Evolutionary conservation across 2,329 filamentous ascomycete species (phyloP).

Genomic region (Tolypocladium paradoxum): DNA sequence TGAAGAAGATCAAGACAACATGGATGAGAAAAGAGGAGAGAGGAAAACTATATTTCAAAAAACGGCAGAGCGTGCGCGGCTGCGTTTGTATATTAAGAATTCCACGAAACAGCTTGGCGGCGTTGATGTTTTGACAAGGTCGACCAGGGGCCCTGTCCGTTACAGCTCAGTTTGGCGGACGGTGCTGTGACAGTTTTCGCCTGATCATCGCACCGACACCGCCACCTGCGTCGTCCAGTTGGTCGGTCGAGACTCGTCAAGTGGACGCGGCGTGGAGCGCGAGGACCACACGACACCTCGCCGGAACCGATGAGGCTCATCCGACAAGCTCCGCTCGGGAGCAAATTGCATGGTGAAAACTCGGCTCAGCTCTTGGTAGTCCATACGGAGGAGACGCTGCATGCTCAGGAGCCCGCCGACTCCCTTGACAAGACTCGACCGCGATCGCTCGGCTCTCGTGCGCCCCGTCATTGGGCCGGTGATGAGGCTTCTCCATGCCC

Average conservation of each 20-base stretch:
- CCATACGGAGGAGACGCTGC: background rate
- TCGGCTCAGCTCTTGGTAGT: background rate
- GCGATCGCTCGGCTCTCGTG: background rate
- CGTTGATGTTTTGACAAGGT: constrained; percentile 8
- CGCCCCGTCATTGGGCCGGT: background rate
- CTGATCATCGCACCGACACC: constrained; percentile 6
- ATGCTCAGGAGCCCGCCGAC: background rate
- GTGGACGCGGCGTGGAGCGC: background rate
- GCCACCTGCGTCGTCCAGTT: background rate
- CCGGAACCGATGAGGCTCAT: background rate
- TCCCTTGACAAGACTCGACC: background rate
- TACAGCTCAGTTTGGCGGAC: constrained; percentile 12
- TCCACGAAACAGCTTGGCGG: constrained; percentile 11
- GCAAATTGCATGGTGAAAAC: background rate
- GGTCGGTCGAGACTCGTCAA: background rate
- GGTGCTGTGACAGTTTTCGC: constrained; percentile 11
- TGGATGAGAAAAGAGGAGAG: constrained; percentile 7
- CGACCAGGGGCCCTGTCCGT: constrained; percentile 9
- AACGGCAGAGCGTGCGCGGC: background rate
- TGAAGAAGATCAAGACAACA: background rate
- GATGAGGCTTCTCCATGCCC: background rate
- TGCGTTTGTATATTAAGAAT: constrained; percentile 1
- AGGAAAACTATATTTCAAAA: background rate
- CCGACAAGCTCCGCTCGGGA: background rate
- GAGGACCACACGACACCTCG: background rate